Evolutionary conservation across 768 basidiomycete genomes (phyloP).

Genomic region (Naematelia aurantialba): DNA sequence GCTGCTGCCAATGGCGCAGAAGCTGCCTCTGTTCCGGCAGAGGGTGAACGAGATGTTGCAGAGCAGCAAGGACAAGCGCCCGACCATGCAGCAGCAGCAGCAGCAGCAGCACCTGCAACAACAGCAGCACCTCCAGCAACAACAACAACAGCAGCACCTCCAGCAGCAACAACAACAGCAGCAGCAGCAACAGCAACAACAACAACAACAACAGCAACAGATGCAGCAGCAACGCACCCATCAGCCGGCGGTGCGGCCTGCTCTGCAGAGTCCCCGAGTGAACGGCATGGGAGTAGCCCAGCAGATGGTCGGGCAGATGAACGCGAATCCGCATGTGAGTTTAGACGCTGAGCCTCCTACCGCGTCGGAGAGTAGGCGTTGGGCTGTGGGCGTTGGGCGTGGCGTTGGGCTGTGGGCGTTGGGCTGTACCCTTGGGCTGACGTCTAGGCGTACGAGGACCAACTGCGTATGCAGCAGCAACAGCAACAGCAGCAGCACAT

Average conservation of each 20-base stretch:
- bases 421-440: neutral
- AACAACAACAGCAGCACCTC: constrained; percentile 12
- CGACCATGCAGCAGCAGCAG: constrained; percentile 10
- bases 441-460: neutral
- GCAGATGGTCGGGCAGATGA: neutral
- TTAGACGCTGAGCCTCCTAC: too few species aligned
- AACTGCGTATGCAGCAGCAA: neutral
- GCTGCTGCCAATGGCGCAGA: constrained; percentile 14
- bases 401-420: neutral
- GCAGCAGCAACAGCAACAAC: neutral
- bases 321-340: neutral
- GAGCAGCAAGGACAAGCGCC: neutral
- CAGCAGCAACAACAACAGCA: constrained; percentile 19
- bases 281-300: neutral
- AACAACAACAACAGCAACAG: constrained; percentile 11
- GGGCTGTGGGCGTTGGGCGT: neutral
- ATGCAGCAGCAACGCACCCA: constrained; percentile 2
- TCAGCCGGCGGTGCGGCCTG: neutral
- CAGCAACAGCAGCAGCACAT: constrained; percentile 12
- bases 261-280: constrained; percentile 5
- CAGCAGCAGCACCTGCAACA: constrained; percentile 7
- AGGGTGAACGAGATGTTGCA: constrained; percentile 11
- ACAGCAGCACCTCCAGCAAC: constrained; percentile 6
- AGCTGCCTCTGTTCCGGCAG: constrained; percentile 13
- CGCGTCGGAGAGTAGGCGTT: too few species aligned